Percentiles rank a stretch among this genome's conserved stretches.
phyloP scores from a whole-genome alignment of 176 grass and related monocot genomes.

The Musa beccarii region DNA sequence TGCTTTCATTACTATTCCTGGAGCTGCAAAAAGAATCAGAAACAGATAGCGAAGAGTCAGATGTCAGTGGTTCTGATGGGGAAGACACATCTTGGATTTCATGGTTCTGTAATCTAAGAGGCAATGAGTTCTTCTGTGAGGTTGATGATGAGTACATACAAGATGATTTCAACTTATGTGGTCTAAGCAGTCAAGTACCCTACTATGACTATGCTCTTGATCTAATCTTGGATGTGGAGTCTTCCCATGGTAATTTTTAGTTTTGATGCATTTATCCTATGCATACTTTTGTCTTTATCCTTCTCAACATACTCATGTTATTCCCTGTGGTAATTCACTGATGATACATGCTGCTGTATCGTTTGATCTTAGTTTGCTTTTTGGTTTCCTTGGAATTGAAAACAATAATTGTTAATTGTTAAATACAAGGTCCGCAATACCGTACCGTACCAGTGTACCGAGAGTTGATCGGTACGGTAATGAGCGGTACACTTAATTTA shows the following conservation, averaged over 20 bases:
- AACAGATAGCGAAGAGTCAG: conserved; percentile 7
- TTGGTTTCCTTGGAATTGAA: too few species aligned
- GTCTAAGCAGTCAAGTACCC: conserved; percentile 11
- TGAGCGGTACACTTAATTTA: too few species aligned
- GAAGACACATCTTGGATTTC: conserved; percentile 13
- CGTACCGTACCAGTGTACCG: too few species aligned
- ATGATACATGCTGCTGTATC: too few species aligned
- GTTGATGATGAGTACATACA: conserved; percentile 11
- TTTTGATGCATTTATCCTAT: neutral
- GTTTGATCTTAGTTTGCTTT: too few species aligned
- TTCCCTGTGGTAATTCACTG: too few species aligned
- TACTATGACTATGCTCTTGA: conserved; percentile 14
- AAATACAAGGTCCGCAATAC: too few species aligned
- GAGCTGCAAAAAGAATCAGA: conserved; percentile 8
- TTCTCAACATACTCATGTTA: too few species aligned
- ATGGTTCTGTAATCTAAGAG: conserved; percentile 11
- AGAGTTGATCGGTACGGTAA: too few species aligned
- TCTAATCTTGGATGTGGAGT: conserved; percentile 9
- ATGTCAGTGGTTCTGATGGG: conserved; percentile 11
- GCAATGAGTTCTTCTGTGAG: conserved; percentile 15
- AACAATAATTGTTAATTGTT: too few species aligned
- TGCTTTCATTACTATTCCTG: neutral
- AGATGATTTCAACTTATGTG: conserved; percentile 8
- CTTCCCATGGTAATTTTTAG: conserved; percentile 9
- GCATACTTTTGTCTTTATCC: neutral